phyloP scores from a whole-genome alignment of 306 rosid species.

The Cicer pinnatifidum region DNA sequence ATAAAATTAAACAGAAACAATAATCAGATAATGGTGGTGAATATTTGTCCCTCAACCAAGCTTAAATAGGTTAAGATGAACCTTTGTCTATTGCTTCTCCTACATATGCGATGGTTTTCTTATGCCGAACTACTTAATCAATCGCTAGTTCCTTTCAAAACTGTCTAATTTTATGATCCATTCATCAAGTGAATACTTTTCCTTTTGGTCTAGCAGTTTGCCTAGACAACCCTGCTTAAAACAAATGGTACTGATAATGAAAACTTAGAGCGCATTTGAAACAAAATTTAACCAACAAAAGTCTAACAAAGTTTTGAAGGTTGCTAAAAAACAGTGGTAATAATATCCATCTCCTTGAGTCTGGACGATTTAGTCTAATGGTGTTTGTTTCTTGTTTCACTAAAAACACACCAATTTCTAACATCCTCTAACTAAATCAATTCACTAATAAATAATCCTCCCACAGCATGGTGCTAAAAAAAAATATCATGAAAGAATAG shows the following conservation, averaged over 20 bases:
- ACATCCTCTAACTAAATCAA: neutral
- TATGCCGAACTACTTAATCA: neutral
- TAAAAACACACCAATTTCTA: constrained; percentile 1
- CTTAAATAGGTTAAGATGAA: no score
- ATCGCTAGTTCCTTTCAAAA: neutral
- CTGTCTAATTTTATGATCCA: neutral
- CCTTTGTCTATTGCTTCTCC: no score
- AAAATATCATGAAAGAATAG: neutral
- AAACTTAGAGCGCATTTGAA: neutral
- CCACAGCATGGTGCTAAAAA: neutral
- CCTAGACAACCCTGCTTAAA: neutral
- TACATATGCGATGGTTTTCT: neutral
- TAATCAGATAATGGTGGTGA: no score
- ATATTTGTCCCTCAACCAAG: no score
- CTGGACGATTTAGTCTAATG: no score
- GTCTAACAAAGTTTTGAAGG: no score
- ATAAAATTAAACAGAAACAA: no score
- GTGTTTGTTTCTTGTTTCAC: neutral
- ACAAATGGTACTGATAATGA: neutral
- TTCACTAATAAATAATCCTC: constrained; percentile 10
- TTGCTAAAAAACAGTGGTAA: no score
- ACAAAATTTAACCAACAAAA: neutral
- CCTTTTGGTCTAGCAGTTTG: neutral
- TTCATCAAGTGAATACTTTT: neutral
- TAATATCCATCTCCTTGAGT: no score